phyloP scores from a whole-genome alignment of 106 monocot species.

The Alisma plantagoaquatica region DNA sequence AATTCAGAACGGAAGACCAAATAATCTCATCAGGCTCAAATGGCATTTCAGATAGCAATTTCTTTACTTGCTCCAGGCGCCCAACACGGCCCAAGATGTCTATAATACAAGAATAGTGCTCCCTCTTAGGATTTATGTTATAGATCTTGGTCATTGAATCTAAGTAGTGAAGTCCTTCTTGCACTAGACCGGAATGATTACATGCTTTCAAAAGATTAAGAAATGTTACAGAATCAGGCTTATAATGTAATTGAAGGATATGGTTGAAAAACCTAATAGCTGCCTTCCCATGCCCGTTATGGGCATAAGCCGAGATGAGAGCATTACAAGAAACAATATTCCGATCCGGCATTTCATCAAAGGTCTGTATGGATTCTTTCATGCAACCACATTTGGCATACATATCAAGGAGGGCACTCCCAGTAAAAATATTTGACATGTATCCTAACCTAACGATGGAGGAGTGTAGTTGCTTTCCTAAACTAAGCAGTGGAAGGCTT shows the following conservation, averaged over 20 bases:
- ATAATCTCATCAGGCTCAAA: slow-evolving; percentile 62
- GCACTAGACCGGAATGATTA: slow-evolving; percentile 64
- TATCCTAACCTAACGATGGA: slow-evolving; percentile 35
- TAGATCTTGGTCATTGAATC: slow-evolving; percentile 35
- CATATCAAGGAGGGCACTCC: slow-evolving; percentile 60
- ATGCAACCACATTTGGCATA: slow-evolving; percentile 89
- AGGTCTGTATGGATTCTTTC: slow-evolving; percentile 27
- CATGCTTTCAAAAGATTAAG: slow-evolving; percentile 65
- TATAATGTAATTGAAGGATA: slow-evolving; percentile 30
- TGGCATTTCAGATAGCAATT: slow-evolving; percentile 40
- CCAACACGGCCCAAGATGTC: slow-evolving; percentile 69
- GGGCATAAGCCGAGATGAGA: slow-evolving; percentile 66
- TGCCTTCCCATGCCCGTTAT: slow-evolving; percentile 52
- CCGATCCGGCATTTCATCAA: slow-evolving; percentile 44
- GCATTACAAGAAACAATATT: slow-evolving; percentile 85
- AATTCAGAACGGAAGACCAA: slow-evolving; percentile 75
- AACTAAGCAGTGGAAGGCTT: slow-evolving; percentile 29
- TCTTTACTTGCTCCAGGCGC: slow-evolving; percentile 39
- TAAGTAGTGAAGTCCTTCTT: slow-evolving; percentile 56
- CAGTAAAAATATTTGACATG: slow-evolving; percentile 44
- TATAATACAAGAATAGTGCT: slow-evolving; percentile 73
- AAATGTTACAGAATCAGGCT: slow-evolving; percentile 61
- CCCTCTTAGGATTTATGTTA: slow-evolving; percentile 34
- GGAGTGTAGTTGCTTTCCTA: slow-evolving; percentile 71
- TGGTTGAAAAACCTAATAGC: slow-evolving; percentile 44